phyloP scores from a whole-genome alignment of 148 eudicot species.

The Tetragonia tetragonoides region DNA sequence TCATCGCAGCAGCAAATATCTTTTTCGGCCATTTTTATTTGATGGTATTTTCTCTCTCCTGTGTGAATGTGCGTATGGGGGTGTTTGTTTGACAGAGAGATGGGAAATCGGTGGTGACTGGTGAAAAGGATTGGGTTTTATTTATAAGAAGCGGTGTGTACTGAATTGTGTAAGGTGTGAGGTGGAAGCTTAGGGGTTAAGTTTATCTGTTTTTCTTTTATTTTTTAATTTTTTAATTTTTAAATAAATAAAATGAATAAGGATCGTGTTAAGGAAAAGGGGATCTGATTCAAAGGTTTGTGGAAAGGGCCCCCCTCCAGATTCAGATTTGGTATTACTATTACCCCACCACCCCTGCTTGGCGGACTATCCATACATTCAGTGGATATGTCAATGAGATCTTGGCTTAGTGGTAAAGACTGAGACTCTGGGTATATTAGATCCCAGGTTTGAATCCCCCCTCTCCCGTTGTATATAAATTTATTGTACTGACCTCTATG shows the following conservation, averaged over 20 bases:
- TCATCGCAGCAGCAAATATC: not conserved
- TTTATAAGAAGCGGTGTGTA: constrained; percentile 19
- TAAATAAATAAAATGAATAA: not conserved
- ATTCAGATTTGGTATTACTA: constrained; percentile 1
- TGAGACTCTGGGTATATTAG: too few relatives aligned
- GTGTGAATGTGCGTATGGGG: not conserved
- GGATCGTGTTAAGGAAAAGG: not conserved
- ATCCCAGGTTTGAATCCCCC: too few relatives aligned
- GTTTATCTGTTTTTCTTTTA: constrained; percentile 4
- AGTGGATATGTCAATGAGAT: too few relatives aligned
- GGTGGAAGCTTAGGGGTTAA: constrained; percentile 34
- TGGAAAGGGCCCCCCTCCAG: constrained; percentile 4
- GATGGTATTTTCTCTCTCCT: not conserved
- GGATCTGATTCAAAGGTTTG: constrained; percentile 31
- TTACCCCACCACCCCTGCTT: not conserved
- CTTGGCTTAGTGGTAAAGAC: too few relatives aligned
- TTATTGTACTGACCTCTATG: too few relatives aligned
- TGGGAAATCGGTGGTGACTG: not conserved
- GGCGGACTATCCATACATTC: too few relatives aligned
- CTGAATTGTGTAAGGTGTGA: not conserved
- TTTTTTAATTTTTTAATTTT: not conserved
- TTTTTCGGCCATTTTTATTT: not conserved
- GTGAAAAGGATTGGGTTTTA: not conserved
- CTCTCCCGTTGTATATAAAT: too few relatives aligned
- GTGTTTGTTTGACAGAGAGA: not conserved